Base-by-base conservation (phyloP, 1,284 basidiomycete species). In the Bjerkandera adusta region DNA sequence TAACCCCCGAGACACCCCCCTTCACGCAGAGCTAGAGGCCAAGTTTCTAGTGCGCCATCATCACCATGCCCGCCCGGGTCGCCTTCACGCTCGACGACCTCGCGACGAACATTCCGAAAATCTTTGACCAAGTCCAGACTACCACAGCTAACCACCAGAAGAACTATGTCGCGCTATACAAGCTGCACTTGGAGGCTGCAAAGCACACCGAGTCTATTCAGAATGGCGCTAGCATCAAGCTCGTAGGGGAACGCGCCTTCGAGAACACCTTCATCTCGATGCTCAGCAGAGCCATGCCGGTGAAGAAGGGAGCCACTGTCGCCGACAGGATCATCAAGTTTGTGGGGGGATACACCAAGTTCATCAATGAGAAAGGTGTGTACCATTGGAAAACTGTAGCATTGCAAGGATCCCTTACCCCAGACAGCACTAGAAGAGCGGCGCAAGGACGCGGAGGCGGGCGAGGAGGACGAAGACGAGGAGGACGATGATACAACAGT, bases 131-230 rank as follows among this genome's bases (percentile, higher is more conserved):
- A 65, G 87, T 82, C 0, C 96, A 98, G 64, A 68, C 71, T 33
- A 85, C 91, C 0, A 66, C 85, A 8, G 90, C 94, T 5, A 94
- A 92, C 63, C 94, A 92, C 65, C 80, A 88, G 52, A 98, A 98
- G 76, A 97, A 97, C 68, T 80, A 85, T 49, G 88, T 94, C 41
- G 83, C 86, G 0, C 78, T 98, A 2, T 79, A 89, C 70, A 93
- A 94, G 64, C 68, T 95, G 33, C 93, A 97, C 56, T 59, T 72
- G 15, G 79, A 85, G 54, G 84, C 85, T 22, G 74, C 81, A 0
- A 59, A 68, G 2, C 65, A 87, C 54, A 83, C 75, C 3, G 77
- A 87, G 49, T 47, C 71, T 6, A 63, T 76, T 16, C 71, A 73
- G 20, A 71, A 75, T 50, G 77, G 77, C 4, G 70, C 68, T 45